These are phyloP conservation scores for Themeda triandra DNA, from an alignment of 176 grass and related monocot genomes.

Conservation along the genomic window DNA sequence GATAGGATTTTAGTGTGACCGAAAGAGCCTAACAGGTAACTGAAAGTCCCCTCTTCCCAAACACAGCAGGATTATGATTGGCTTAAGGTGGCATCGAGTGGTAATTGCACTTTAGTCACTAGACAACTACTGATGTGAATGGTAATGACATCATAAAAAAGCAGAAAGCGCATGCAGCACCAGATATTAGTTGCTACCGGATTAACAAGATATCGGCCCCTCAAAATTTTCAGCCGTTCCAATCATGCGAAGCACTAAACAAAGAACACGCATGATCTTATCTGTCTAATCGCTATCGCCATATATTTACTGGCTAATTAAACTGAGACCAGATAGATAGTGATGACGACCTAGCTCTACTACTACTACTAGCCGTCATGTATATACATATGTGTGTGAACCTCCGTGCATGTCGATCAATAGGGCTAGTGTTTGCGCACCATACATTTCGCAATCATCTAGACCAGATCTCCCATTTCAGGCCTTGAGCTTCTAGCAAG, in stretches of 20 bases:
- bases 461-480: conserved; percentile 21
- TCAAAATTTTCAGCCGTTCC: conserved; percentile 24
- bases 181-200: conserved; percentile 26
- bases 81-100: conserved; percentile 28
- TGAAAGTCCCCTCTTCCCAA: background rate
- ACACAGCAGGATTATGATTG: background rate
- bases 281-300: conserved; percentile 40
- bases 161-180: conserved; percentile 16
- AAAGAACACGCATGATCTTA: conserved; percentile 40
- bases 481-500: background rate
- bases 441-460: conserved; percentile 53
- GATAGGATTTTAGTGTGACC: background rate
- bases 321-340: background rate
- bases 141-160: conserved; percentile 34
- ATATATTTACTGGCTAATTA: conserved; percentile 36
- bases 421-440: conserved; percentile 34
- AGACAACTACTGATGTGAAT: conserved; percentile 24
- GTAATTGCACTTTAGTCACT: conserved; percentile 46
- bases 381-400: background rate
- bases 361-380: background rate
- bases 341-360: background rate
- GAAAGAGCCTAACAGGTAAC: conserved; percentile 17
- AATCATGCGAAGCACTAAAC: conserved; percentile 57
- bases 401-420: conserved; percentile 26
- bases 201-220: background rate